These are phyloP conservation scores for Suhomyces vadensis DNA, from an alignment of 805 yeast species.

Conservation along the genomic window DNA sequence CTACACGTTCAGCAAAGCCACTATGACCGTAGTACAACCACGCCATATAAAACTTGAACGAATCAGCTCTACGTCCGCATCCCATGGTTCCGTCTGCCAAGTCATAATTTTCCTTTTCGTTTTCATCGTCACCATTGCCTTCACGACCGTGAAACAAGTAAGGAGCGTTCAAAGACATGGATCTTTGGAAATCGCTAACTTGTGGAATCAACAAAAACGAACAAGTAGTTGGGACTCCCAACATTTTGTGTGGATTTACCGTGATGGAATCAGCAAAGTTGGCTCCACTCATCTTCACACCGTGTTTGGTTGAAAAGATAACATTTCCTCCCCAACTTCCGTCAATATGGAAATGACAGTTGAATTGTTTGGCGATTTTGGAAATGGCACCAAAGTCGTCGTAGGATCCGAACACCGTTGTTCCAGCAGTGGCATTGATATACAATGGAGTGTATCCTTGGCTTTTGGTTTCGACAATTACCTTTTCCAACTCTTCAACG, in stretches of 20 bases:
- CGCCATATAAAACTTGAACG: constrained; percentile 72
- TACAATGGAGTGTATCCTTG: constrained; percentile 74
- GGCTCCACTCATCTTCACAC: constrained; percentile 55
- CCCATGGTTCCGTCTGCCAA: constrained; percentile 92
- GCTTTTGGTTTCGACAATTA: constrained; percentile 43
- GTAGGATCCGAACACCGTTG: constrained; percentile 83
- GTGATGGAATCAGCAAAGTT: constrained; percentile 75
- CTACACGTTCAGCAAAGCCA: constrained; percentile 67
- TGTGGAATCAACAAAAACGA: constrained; percentile 76
- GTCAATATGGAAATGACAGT: constrained; percentile 81
- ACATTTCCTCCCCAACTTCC: constrained; percentile 93
- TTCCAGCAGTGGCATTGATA: constrained; percentile 83
- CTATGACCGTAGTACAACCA: constrained; percentile 77
- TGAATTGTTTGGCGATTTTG: constrained; percentile 50
- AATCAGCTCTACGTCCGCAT: constrained; percentile 84
- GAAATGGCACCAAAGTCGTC: constrained; percentile 65
- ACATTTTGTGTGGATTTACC: constrained; percentile 82
- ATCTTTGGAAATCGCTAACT: constrained; percentile 60
- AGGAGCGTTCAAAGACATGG: constrained; percentile 79
- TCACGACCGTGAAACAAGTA: constrained; percentile 68
- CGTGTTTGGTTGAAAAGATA: constrained; percentile 57
- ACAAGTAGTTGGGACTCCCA: constrained; percentile 81
- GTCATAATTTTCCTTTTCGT: constrained; percentile 58
- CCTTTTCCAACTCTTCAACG: constrained; percentile 43
- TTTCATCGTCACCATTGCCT: constrained; percentile 31